Evolutionary conservation across 2,329 filamentous ascomycete genomes (phyloP), one percentile per base, ranked within the genome.

Genomic region (Metarhizium sp.): DNA sequence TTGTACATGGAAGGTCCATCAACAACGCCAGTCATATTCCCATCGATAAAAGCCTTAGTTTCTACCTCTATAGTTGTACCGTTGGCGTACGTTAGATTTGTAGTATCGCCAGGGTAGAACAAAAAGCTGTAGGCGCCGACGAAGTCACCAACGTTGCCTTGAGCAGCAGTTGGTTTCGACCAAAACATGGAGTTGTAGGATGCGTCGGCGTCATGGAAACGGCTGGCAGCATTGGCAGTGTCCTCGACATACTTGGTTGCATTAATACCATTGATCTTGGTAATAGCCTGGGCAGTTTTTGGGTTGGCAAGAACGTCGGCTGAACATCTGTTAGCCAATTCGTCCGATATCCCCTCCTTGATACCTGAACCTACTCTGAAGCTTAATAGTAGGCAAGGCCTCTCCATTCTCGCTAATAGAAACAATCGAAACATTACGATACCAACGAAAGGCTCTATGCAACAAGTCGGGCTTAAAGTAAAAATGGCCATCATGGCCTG

Each of bases 401-500:
- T 5, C 50, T 36, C 62, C 60, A 40, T 72, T 67, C 47, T 71
- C 64, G 58, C 68, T 69, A 51, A 71, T 61, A 6, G 71, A 73
- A 5, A 73, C 66, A 63, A 85, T 29, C 13, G 58, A 64, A 73
- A 67, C 13, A 45, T 36, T 34, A 6, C 59, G 59, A 18, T 10
- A 55, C 51, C 51, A 62, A 11, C 38, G 49, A 48, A 62, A 59
- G 11, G 55, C 55, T 14, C 46, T 56, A 2, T 47, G 25, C 6
- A 62, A 30, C 29, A 58, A 52, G 55, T 62, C 60, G 32, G 56
- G 54, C 32, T 57, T 57, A 2, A 61, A 53, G 49, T 56, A 69
- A 51, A 86, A 83, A 62, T 89, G 86, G 1, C 84, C 82, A 63
- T 89, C 85, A 60, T 87, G 82, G 3, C 80, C 78, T 5, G 55